Conservation (phyloP, 345 rosid genomes). For the Rhodamnia rubescens region DNA sequence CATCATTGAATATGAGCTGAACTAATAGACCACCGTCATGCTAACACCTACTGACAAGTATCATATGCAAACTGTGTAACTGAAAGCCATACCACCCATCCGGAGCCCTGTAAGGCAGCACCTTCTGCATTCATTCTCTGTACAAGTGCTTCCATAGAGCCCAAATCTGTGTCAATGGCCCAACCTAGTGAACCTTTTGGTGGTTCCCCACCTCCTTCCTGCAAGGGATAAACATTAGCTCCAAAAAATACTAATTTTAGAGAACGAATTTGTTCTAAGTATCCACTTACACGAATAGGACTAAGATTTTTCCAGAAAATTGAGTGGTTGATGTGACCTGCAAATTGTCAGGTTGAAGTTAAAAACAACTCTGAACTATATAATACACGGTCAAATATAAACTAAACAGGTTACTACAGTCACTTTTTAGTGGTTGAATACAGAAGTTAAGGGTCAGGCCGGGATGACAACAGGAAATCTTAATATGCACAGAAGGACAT, state of each 20-base stretch:
- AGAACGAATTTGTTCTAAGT: background rate
- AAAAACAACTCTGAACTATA: background rate
- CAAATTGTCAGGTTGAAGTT: background rate
- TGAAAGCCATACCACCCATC: constrained; percentile 83
- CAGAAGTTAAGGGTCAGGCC: background rate
- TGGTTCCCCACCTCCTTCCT: constrained; percentile 96
- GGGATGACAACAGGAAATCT: background rate
- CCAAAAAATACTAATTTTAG: background rate
- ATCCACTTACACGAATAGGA: constrained; percentile 48
- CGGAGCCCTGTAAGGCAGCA: constrained; percentile 95
- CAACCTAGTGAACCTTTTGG: constrained; percentile 66
- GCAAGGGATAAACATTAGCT: constrained; percentile 6
- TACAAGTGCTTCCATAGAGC: constrained; percentile 67
- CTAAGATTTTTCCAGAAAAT: constrained; percentile 88
- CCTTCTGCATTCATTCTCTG: constrained; percentile 85
- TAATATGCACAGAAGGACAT: background rate
- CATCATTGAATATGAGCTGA: background rate
- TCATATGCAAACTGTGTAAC: background rate
- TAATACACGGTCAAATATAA: background rate
- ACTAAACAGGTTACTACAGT: background rate
- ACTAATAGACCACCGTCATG: background rate
- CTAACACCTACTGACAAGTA: background rate
- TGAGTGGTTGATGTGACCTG: constrained; percentile 93
- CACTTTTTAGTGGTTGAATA: background rate
- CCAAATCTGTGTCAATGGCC: constrained; percentile 73